These are phyloP conservation scores for Thelonectria blattea DNA, from an alignment of 2,329 filamentous ascomycete species.

Conservation along the genomic window DNA sequence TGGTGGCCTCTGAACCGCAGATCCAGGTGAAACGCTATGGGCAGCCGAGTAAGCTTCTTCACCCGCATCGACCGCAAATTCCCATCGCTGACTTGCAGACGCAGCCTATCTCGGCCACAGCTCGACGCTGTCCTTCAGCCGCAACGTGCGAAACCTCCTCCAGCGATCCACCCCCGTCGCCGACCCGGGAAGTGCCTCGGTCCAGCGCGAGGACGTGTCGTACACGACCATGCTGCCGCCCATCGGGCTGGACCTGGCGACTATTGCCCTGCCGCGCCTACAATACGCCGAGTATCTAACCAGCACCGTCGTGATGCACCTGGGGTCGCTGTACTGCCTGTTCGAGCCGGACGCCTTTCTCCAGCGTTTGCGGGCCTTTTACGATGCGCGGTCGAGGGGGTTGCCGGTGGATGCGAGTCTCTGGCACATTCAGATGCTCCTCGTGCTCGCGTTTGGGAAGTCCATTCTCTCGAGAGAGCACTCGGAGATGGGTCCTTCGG, in stretches of 20 bases:
- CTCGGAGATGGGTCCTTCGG: constrained; percentile 27
- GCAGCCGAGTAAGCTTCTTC: constrained; percentile 20
- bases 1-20: constrained; percentile 28
- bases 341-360: constrained; percentile 24
- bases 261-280: constrained; percentile 23
- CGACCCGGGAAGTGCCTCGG: constrained; percentile 23
- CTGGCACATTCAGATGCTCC: constrained; percentile 31
- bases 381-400: constrained; percentile 9
- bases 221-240: constrained; percentile 23
- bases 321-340: constrained; percentile 26
- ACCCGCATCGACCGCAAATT: too few relatives aligned
- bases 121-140: constrained; percentile 29
- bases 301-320: constrained; percentile 26
- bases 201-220: constrained; percentile 26
- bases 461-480: constrained; percentile 30
- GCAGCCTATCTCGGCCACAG: constrained; percentile 30
- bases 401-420: constrained; percentile 8
- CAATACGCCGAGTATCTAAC: constrained; percentile 28
- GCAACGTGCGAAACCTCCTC: constrained; percentile 30
- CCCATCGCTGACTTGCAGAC: background rate
- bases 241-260: constrained; percentile 22
- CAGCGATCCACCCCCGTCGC: constrained; percentile 20
- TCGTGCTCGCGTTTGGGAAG: constrained; percentile 28
- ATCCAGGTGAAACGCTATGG: constrained; percentile 31
- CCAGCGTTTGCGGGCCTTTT: constrained; percentile 18